A percentile compares a stretch with the other conserved stretches of the same genome.
These are phyloP conservation scores for Phlegmacium glaucopus DNA, from an alignment of 768 basidiomycete species.

Conservation along the genomic window DNA sequence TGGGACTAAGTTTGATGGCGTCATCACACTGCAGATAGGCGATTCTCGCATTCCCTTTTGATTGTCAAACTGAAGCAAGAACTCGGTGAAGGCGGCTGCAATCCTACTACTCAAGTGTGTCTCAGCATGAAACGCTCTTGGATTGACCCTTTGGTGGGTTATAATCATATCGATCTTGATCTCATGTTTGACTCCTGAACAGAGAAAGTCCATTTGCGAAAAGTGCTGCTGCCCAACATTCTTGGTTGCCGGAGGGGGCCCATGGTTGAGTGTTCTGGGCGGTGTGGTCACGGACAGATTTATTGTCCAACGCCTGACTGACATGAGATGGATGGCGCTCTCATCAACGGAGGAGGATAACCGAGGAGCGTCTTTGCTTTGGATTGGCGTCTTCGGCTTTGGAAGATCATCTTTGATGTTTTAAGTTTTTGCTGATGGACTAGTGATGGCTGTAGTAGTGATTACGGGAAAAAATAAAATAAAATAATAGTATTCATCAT, in stretches of 20 bases:
- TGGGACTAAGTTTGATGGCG: not conserved
- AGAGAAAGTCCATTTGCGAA: constrained; percentile 11
- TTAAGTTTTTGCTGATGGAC: too few species aligned
- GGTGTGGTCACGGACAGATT: constrained; percentile 16
- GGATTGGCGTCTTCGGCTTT: too few species aligned
- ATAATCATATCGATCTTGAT: constrained; percentile 1
- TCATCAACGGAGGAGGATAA: constrained; percentile 16
- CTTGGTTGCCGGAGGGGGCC: constrained; percentile 14
- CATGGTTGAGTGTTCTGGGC: constrained; percentile 16
- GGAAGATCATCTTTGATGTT: too few species aligned
- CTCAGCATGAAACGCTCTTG: constrained; percentile 19
- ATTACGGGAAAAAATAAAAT: too few species aligned
- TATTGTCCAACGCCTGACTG: constrained; percentile 19
- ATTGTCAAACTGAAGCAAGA: constrained; percentile 23
- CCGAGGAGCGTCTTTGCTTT: too few species aligned
- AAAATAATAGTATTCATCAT: too few species aligned
- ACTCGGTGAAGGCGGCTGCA: constrained; percentile 25
- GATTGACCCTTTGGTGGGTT: constrained; percentile 6
- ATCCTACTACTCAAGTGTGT: constrained; percentile 26
- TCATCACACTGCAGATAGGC: constrained; percentile 3
- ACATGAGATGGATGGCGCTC: constrained; percentile 16
- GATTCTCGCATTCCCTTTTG: constrained; percentile 2
- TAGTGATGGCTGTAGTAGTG: too few species aligned
- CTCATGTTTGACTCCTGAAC: not conserved
- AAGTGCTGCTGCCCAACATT: constrained; percentile 19